These are phyloP conservation scores for Cinnamomum micranthum DNA, from an alignment of 164 flowering plant genomes.

Conservation along the genomic window DNA sequence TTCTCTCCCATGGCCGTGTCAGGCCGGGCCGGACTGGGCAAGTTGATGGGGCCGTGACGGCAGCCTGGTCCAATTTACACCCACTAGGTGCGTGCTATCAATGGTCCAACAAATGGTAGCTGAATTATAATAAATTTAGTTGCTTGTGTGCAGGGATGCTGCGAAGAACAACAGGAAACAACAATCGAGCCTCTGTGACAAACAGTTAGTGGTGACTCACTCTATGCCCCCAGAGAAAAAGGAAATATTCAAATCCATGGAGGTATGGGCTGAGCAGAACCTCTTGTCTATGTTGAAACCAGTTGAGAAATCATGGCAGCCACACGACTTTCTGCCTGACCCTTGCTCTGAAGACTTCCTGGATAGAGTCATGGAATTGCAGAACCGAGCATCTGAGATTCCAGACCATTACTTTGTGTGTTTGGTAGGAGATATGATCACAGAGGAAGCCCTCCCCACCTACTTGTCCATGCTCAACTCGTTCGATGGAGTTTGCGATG, in stretches of 20 bases:
- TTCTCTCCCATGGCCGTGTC: too few relatives aligned
- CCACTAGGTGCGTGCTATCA: too few relatives aligned
- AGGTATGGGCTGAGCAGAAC: slow-evolving; percentile 36
- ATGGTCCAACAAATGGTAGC: too few relatives aligned
- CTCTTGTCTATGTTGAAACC: slow-evolving; percentile 42
- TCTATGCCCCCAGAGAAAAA: slow-evolving; percentile 29
- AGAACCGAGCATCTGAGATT: neutral
- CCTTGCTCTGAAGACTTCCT: slow-evolving; percentile 41
- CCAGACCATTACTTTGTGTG: slow-evolving; percentile 8
- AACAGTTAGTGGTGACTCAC: too few relatives aligned
- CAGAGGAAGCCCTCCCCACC: slow-evolving; percentile 59
- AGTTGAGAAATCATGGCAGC: slow-evolving; percentile 53
- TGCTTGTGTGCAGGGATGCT: too few relatives aligned
- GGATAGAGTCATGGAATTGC: slow-evolving; percentile 38
- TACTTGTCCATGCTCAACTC: slow-evolving; percentile 50
- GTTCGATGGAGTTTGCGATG: slow-evolving; percentile 46
- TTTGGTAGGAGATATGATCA: slow-evolving; percentile 10
- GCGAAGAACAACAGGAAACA: too few relatives aligned
- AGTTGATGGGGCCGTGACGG: too few relatives aligned
- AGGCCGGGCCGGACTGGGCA: too few relatives aligned
- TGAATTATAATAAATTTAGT: too few relatives aligned
- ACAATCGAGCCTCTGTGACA: too few relatives aligned
- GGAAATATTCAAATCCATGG: slow-evolving; percentile 28
- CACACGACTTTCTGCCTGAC: slow-evolving; percentile 44
- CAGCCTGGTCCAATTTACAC: too few relatives aligned